Conservation (phyloP, 768 basidiomycete species). For the Hypsizygus marmoreus region DNA sequence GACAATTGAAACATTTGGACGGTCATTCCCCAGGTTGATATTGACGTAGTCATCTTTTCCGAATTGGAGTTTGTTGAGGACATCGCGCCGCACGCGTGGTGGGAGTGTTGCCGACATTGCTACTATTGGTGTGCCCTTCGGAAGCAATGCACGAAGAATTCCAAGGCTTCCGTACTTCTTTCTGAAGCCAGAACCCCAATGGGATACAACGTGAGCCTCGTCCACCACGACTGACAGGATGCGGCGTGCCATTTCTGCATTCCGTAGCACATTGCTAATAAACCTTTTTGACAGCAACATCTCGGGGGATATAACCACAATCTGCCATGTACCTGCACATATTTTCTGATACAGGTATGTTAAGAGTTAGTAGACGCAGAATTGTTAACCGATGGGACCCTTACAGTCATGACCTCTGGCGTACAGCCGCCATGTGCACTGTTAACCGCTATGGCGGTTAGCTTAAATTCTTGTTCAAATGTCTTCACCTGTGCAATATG, state of each 20-base stretch:
- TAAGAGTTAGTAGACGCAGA: too few relatives aligned
- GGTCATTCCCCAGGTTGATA: constrained; percentile 33
- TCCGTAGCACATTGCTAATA: constrained; percentile 23
- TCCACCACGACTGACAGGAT: constrained; percentile 32
- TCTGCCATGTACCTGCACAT: constrained; percentile 22
- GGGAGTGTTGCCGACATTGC: constrained; percentile 37
- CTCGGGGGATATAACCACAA: constrained; percentile 36
- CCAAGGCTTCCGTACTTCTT: constrained; percentile 31
- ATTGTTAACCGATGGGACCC: neutral
- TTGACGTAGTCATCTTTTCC: constrained; percentile 15
- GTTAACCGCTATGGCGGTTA: constrained; percentile 20
- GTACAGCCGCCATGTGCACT: constrained; percentile 7
- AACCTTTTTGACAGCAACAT: constrained; percentile 28
- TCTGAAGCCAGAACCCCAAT: constrained; percentile 37
- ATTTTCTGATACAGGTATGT: too few relatives aligned
- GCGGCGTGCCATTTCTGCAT: constrained; percentile 16
- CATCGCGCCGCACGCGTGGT: constrained; percentile 24
- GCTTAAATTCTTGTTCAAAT: constrained; percentile 9
- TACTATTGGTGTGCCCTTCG: constrained; percentile 28
- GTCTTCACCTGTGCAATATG: neutral
- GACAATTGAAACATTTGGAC: constrained; percentile 33
- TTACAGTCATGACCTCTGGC: neutral
- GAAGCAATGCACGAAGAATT: constrained; percentile 29
- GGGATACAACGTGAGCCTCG: constrained; percentile 38
- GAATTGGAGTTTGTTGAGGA: constrained; percentile 29